These are phyloP conservation scores for Candida sonorensis DNA, from an alignment of 805 yeast species.

Conservation along the genomic window DNA sequence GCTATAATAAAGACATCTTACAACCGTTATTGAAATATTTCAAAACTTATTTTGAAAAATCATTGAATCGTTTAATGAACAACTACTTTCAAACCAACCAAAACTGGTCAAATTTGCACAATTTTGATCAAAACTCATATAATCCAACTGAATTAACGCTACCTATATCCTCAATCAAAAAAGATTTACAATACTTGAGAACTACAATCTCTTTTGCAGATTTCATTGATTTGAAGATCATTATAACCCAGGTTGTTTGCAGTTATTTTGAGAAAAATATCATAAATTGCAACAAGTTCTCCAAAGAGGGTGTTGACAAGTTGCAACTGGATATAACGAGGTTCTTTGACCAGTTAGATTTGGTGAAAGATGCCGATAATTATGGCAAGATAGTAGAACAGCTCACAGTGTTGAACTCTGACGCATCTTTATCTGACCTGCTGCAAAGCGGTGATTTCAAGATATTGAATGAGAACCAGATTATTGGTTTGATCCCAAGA, in stretches of 20 bases:
- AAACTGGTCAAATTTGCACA: slow-evolving; percentile 17
- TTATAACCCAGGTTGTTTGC: slow-evolving; percentile 25
- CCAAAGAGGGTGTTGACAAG: slow-evolving; percentile 27
- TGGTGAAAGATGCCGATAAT: slow-evolving; percentile 16
- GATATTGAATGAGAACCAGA: slow-evolving; percentile 7
- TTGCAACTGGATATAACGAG: slow-evolving; percentile 26
- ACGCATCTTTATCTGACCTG: too few species aligned
- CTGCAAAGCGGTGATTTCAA: neutral
- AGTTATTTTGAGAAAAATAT: slow-evolving; percentile 32
- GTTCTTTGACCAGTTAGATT: slow-evolving; percentile 22
- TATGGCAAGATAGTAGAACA: slow-evolving; percentile 15
- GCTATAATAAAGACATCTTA: slow-evolving; percentile 28
- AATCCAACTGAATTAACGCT: slow-evolving; percentile 19
- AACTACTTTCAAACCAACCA: slow-evolving; percentile 26
- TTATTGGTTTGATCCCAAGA: slow-evolving; percentile 11
- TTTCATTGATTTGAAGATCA: slow-evolving; percentile 18
- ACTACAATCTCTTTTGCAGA: slow-evolving; percentile 27
- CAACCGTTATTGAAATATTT: slow-evolving; percentile 24
- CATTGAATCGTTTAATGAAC: slow-evolving; percentile 30
- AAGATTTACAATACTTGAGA: slow-evolving; percentile 25
- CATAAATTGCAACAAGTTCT: slow-evolving; percentile 32
- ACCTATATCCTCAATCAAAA: slow-evolving; percentile 19
- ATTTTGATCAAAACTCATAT: neutral
- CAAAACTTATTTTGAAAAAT: slow-evolving; percentile 27
- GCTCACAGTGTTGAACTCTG: neutral